Evolutionary conservation across 2,329 filamentous ascomycete genomes (phyloP).

Genomic region (Pseudovirgaria hyperparasitica): DNA sequence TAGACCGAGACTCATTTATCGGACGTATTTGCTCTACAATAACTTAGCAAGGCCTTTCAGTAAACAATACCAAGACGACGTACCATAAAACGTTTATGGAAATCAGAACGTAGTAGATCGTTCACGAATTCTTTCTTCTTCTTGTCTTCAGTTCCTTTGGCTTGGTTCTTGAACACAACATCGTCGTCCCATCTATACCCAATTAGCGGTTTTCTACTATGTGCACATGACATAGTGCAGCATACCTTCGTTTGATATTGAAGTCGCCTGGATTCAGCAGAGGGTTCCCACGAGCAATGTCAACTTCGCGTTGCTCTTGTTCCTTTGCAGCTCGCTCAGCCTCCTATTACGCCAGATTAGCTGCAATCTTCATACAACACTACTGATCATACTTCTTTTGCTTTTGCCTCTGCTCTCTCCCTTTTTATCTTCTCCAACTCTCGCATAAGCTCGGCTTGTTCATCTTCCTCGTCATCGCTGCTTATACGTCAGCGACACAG

Average conservation of each 20-base stretch:
- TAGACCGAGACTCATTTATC: slow-evolving; percentile 15
- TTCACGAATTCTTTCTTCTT: slow-evolving; percentile 96
- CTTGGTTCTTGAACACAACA: slow-evolving; percentile 98
- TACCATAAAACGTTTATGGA: slow-evolving; percentile 95
- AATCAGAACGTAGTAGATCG: slow-evolving; percentile 85
- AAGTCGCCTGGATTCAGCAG: slow-evolving; percentile 81
- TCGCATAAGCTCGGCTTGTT: slow-evolving; percentile 77
- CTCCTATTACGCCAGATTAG: slow-evolving; percentile 44
- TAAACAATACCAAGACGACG: slow-evolving; percentile 9
- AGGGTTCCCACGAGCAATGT: slow-evolving; percentile 88
- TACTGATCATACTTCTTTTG: slow-evolving; percentile 45
- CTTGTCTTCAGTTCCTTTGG: slow-evolving; percentile 84
- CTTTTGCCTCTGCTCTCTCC: slow-evolving; percentile 68
- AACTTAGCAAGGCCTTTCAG: slow-evolving; percentile 6
- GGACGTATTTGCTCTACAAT: slow-evolving; percentile 22
- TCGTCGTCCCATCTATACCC: slow-evolving; percentile 79
- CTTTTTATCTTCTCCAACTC: slow-evolving; percentile 90
- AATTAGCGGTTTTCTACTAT: slow-evolving; percentile 5
- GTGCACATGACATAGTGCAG: not conserved
- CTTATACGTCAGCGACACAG: slow-evolving; percentile 7
- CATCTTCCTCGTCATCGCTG: slow-evolving; percentile 52
- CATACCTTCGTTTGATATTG: slow-evolving; percentile 61
- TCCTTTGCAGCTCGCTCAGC: slow-evolving; percentile 69
- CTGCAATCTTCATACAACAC: slow-evolving; percentile 2
- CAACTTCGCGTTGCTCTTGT: slow-evolving; percentile 68